Evolutionary conservation across 225 moss, liverwort and hornwort species (phyloP).

Genomic region (Ulota crispa): DNA sequence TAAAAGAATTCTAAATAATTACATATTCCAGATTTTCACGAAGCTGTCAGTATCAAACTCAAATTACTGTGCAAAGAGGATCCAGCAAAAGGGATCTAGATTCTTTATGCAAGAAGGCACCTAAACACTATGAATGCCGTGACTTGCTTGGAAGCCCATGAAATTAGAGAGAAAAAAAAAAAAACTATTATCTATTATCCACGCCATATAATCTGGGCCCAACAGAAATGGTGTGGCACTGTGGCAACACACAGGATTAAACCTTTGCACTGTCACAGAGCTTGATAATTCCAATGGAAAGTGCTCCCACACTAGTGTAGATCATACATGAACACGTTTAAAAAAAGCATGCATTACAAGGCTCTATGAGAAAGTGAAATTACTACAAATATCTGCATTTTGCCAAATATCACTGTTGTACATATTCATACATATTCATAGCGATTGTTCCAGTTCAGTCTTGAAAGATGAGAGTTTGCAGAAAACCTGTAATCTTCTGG

Average conservation of each 20-base stretch:
- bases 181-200: background rate
- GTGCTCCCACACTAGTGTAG: background rate
- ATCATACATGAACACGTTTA: too few relatives aligned
- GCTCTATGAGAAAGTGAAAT: background rate
- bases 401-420: background rate
- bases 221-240: background rate
- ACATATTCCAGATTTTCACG: too few relatives aligned
- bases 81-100: too few relatives aligned
- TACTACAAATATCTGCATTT: constrained; percentile 16
- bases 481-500: background rate
- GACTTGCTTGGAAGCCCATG: background rate
- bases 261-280: background rate
- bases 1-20: too few relatives aligned
- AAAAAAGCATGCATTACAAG: background rate
- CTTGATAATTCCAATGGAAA: background rate
- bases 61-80: too few relatives aligned
- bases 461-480: constrained; percentile 4
- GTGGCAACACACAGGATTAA: background rate
- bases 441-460: background rate
- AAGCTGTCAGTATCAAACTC: too few relatives aligned
- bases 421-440: background rate
- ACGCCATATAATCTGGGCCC: background rate
- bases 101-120: background rate
- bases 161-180: background rate
- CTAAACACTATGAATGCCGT: background rate